A percentile compares a stretch with the other conserved stretches of the same genome.
These are phyloP conservation scores for Marasmius sp. DNA, from an alignment of 1,284 basidiomycete species.

Conservation along the genomic window DNA sequence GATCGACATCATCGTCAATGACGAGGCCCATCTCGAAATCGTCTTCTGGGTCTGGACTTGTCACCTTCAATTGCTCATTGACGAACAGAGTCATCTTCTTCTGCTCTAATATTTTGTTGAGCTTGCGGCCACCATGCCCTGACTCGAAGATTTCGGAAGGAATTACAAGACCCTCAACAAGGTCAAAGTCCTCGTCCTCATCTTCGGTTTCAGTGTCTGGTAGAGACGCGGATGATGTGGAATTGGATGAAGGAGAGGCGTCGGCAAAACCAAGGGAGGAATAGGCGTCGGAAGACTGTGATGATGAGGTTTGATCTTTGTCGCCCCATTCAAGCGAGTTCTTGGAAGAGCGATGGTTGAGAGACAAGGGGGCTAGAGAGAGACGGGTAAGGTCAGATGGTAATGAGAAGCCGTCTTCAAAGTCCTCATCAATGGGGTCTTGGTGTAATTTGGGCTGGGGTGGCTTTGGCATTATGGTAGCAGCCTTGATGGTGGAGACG, in stretches of 20 bases:
- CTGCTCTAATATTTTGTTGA: conserved; percentile 70
- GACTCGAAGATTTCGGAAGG: conserved; percentile 73
- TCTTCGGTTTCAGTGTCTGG: conserved; percentile 72
- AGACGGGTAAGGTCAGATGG: conserved; percentile 75
- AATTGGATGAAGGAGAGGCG: conserved; percentile 69
- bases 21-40: conserved; percentile 81
- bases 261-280: conserved; percentile 74
- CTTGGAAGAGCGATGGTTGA: conserved; percentile 73
- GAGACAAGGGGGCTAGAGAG: conserved; percentile 71
- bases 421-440: conserved; percentile 59
- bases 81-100: conserved; percentile 62
- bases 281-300: conserved; percentile 80
- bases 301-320: conserved; percentile 76
- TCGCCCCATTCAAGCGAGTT: conserved; percentile 82
- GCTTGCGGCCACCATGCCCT: conserved; percentile 60
- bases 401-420: conserved; percentile 75
- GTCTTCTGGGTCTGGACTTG: conserved; percentile 68
- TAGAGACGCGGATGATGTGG: conserved; percentile 61
- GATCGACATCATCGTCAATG: conserved; percentile 76
- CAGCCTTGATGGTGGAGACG: conserved; percentile 75
- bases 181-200: conserved; percentile 58
- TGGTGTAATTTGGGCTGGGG: conserved; percentile 31
- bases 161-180: conserved; percentile 76
- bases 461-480: conserved; percentile 45
- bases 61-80: conserved; percentile 49